These are phyloP conservation scores for Nematocida parisii DNA, from an alignment of 371 early-diverging fungal species.

Conservation along the genomic window DNA sequence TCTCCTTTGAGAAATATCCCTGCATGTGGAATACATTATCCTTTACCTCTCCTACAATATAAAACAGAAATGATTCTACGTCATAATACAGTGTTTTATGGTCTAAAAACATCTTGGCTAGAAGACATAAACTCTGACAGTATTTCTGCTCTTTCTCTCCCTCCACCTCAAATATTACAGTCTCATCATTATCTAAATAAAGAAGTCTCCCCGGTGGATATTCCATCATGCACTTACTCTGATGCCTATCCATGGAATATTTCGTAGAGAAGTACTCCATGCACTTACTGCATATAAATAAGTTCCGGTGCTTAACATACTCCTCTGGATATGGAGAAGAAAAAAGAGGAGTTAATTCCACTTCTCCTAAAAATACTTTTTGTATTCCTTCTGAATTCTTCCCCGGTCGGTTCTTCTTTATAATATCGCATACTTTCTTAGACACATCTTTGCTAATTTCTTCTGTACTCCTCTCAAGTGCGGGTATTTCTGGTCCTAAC, in stretches of 20 bases:
- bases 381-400: slow-evolving; percentile 32
- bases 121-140: slow-evolving; percentile 62
- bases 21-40: slow-evolving; percentile 44
- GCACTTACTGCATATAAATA: slow-evolving; percentile 61
- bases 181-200: slow-evolving; percentile 41
- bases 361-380: slow-evolving; percentile 37
- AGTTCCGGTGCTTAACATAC: background rate
- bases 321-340: slow-evolving; percentile 52
- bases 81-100: slow-evolving; percentile 68
- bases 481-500: slow-evolving; percentile 34
- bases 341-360: slow-evolving; percentile 37
- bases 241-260: slow-evolving; percentile 49
- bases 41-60: slow-evolving; percentile 46
- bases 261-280: slow-evolving; percentile 43
- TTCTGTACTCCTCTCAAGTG: slow-evolving; percentile 8
- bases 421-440: slow-evolving; percentile 6
- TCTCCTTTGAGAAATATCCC: slow-evolving; percentile 68
- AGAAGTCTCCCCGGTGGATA: slow-evolving; percentile 47
- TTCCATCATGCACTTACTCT: slow-evolving; percentile 43
- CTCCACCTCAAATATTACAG: slow-evolving; percentile 57
- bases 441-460: background rate
- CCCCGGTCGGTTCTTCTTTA: background rate
- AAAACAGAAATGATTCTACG: slow-evolving; percentile 66
- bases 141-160: slow-evolving; percentile 41
- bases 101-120: slow-evolving; percentile 65